These are phyloP conservation scores for Tricholoma sp. DNA, from an alignment of 768 basidiomycete genomes.

Conservation along the genomic window DNA sequence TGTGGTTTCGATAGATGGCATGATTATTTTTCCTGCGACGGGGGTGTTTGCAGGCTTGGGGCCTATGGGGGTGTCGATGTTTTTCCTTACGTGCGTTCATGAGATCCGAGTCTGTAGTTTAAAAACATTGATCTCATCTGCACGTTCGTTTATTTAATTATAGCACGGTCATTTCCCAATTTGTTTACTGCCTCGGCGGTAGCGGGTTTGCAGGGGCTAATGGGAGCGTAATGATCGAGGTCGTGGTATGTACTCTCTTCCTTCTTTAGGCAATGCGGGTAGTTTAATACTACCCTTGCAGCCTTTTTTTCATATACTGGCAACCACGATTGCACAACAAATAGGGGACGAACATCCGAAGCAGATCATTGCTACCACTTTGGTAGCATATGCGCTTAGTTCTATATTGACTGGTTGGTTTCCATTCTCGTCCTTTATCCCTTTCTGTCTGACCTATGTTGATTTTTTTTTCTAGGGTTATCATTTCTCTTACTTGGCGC, in stretches of 20 bases:
- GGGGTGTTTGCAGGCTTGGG: constrained; percentile 79
- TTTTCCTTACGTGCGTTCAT: constrained; percentile 72
- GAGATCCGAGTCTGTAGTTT: neutral
- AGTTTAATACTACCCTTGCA: constrained; percentile 20
- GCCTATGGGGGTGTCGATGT: constrained; percentile 91
- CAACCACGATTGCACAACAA: constrained; percentile 63
- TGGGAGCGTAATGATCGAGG: constrained; percentile 98
- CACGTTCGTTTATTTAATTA: neutral
- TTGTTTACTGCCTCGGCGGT: constrained; percentile 82
- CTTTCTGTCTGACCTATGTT: neutral
- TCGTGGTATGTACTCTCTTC: constrained; percentile 58
- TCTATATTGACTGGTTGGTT: constrained; percentile 77
- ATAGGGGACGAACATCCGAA: constrained; percentile 66
- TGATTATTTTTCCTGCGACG: constrained; percentile 91
- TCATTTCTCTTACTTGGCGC: constrained; percentile 85
- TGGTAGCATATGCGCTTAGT: constrained; percentile 83
- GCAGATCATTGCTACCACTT: constrained; percentile 86
- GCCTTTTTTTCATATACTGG: constrained; percentile 96
- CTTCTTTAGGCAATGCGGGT: neutral
- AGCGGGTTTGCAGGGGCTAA: constrained; percentile 88
- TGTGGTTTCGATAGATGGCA: constrained; percentile 58
- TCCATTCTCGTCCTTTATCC: neutral
- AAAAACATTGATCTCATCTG: neutral
- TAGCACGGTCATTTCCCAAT: constrained; percentile 73
- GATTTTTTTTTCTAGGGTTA: constrained; percentile 52